phyloP scores from a whole-genome alignment of 345 rosid genomes.

The Arabidopsis suecica region DNA sequence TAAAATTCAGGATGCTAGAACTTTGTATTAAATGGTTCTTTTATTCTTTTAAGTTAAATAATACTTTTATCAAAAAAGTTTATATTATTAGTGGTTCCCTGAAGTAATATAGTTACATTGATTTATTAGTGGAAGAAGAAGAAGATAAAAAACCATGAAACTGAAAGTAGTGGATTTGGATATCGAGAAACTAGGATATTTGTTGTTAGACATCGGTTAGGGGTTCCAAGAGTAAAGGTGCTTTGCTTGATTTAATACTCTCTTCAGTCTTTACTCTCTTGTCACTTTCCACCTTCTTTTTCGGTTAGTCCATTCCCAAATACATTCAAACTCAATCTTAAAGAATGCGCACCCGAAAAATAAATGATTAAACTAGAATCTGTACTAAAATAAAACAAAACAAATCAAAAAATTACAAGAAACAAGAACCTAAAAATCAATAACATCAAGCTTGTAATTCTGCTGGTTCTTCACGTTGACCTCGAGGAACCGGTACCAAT shows the following conservation, averaged over 20 bases:
- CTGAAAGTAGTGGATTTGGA: background rate
- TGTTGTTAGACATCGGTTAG: background rate
- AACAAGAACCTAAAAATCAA: too few species aligned
- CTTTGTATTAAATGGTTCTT: background rate
- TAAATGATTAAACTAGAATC: background rate
- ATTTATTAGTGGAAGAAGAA: background rate
- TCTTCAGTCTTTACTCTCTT: background rate
- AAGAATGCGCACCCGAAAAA: background rate
- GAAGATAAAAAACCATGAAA: too few species aligned
- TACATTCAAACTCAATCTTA: background rate
- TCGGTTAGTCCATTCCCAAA: slow-evolving; percentile 13
- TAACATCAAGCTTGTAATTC: background rate
- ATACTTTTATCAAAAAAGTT: background rate
- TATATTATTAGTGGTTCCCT: background rate
- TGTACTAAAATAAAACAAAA: too few species aligned
- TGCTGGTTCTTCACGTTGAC: background rate
- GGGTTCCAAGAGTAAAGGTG: background rate
- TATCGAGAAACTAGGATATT: background rate
- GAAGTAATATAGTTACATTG: background rate
- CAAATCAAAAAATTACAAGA: too few species aligned
- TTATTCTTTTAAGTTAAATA: background rate
- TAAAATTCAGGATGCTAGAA: background rate
- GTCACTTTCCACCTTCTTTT: slow-evolving; percentile 29
- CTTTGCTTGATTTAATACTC: background rate
- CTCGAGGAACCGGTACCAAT: background rate